These are phyloP conservation scores for Paradendryphiella salina DNA, from an alignment of 2,329 filamentous ascomycete species.

Conservation along the genomic window DNA sequence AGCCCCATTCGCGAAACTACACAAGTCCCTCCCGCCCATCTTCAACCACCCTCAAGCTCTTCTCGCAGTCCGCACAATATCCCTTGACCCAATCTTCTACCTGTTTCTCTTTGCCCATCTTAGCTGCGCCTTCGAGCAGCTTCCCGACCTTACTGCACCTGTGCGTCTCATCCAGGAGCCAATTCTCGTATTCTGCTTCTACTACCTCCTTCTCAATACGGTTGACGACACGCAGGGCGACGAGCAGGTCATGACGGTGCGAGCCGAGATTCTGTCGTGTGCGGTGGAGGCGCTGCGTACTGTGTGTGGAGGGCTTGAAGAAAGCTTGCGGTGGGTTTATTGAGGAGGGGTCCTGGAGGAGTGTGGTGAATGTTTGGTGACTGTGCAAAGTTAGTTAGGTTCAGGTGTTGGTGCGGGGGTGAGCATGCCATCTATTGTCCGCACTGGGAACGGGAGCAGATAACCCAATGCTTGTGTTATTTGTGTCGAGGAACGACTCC, in stretches of 20 bases:
- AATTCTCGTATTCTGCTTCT: constrained; percentile 88
- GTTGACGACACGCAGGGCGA: constrained; percentile 89
- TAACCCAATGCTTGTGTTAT: constrained; percentile 35
- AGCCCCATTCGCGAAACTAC: neutral
- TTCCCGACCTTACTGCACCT: constrained; percentile 69
- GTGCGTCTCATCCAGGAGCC: constrained; percentile 77
- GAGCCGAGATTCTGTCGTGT: constrained; percentile 81
- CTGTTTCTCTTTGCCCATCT: constrained; percentile 49
- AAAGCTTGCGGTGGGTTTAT: constrained; percentile 23
- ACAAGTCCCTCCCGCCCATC: constrained; percentile 10
- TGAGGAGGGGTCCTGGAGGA: constrained; percentile 34
- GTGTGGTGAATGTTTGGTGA: constrained; percentile 45
- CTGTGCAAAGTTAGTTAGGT: constrained; percentile 23
- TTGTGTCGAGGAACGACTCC: constrained; percentile 56
- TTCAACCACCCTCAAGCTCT: constrained; percentile 20
- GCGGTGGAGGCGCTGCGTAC: constrained; percentile 64
- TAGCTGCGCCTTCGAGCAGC: constrained; percentile 47
- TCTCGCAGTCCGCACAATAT: constrained; percentile 66
- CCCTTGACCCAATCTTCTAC: constrained; percentile 61
- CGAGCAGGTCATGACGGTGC: constrained; percentile 86
- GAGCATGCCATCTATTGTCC: constrained; percentile 37
- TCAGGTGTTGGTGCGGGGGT: neutral
- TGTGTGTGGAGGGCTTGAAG: constrained; percentile 32
- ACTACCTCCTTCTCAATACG: constrained; percentile 84
- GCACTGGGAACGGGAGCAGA: constrained; percentile 19